A percentile compares a stretch with the other conserved stretches of the same genome.
These are phyloP conservation scores for Aureobasidium sp. DNA, from an alignment of 2,329 filamentous ascomycete species.

Conservation along the genomic window DNA sequence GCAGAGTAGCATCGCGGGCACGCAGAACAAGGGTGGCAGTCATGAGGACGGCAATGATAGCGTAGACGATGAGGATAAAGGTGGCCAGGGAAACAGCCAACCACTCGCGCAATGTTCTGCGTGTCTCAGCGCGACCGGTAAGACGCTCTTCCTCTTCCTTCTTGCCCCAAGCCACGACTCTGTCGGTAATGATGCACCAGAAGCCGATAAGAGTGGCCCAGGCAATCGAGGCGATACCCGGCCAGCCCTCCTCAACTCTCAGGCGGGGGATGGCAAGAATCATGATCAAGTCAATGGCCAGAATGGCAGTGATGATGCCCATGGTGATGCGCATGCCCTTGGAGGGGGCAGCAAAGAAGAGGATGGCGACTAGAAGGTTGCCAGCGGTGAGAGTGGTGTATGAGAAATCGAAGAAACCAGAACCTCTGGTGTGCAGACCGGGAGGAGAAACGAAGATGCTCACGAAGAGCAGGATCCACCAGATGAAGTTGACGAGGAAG, in stretches of 20 bases:
- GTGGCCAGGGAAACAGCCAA: constrained; percentile 69
- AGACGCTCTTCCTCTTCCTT: constrained; percentile 85
- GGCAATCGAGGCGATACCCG: constrained; percentile 76
- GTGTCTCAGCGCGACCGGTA: constrained; percentile 80
- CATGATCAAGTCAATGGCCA: constrained; percentile 70
- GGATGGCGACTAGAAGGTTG: constrained; percentile 65
- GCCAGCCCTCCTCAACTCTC: constrained; percentile 80
- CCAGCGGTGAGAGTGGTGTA: constrained; percentile 73
- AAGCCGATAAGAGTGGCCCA: constrained; percentile 75
- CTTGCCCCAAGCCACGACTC: constrained; percentile 86
- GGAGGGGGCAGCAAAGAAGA: constrained; percentile 86
- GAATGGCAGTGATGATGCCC: constrained; percentile 57
- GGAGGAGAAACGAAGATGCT: constrained; percentile 87
- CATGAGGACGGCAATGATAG: constrained; percentile 63
- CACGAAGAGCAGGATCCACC: constrained; percentile 88
- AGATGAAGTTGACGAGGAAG: constrained; percentile 68
- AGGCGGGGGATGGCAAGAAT: constrained; percentile 68
- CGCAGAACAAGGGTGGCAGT: constrained; percentile 75
- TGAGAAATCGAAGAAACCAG: constrained; percentile 84
- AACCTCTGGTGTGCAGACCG: constrained; percentile 75
- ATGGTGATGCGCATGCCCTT: constrained; percentile 69
- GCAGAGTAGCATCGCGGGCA: constrained; percentile 67
- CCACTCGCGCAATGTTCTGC: constrained; percentile 80
- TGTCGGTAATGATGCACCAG: constrained; percentile 73
- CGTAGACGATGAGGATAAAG: constrained; percentile 61